Evolutionary conservation across 305 asterid species (phyloP), one percentile per base, ranked within the genome.

Genomic region (Rubia balearica): DNA sequence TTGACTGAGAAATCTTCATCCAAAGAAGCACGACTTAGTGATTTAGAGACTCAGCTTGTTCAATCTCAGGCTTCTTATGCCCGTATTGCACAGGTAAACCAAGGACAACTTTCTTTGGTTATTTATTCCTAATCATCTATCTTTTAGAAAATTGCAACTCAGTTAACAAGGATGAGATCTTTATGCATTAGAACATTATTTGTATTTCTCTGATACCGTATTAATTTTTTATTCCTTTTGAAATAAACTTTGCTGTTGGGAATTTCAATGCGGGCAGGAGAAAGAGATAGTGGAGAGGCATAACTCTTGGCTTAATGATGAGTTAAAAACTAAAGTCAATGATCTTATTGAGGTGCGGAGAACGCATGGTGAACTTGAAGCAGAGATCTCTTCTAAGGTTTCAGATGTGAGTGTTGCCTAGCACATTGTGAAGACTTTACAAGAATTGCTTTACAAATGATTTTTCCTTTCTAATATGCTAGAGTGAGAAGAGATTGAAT

Each of bases 221-320:
- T 24, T 24, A 0, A 24, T 24, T 62, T 22, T 62, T 53, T 42
- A 27, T 38, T 64, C 9, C 22, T 22, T 61, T 38, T 21, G 24
- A 60, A 61, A 48, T 9, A 11, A 33, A 30, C 56, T 57, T 72
- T 65, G 27, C 22, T 8, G 36, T 30, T 77, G 70, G 53, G 17
- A 17, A 13, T 67, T 27, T 83, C 71, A 75, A 70, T 56, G 59
- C 51, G 81, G 71, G 83, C 88, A 91, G 97, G 98, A 88, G 84
- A 95, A 95, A 79, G 99, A 91, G 87, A 90, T 95, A 62, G 79
- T 95, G 70, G 96, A 88, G 87, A 86, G 96, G 85, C 99, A 95
- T 79, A 88, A 91, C 71, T 74, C 85, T 42, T 92, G 98, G 98
- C 96, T 91, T 65, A 91, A 95, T 83, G 97, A 90, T 53, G 99